Evolutionary conservation across 306 rosid genomes (phyloP).

Genomic region (Dalbergia cochinchinensis): DNA sequence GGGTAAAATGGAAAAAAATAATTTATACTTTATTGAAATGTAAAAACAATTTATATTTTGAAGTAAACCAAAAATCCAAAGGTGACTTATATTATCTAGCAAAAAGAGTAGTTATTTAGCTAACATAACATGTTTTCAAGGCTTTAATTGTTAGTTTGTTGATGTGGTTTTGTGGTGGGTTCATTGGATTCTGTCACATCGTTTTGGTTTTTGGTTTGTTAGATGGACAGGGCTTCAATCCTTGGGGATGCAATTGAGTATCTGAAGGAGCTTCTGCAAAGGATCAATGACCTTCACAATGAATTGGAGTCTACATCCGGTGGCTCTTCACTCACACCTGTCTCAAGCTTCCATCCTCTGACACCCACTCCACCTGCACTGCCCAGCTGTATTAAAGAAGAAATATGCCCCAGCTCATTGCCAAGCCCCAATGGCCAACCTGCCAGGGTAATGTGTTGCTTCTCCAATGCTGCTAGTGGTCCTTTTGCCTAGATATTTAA

Average conservation of each 20-base stretch:
- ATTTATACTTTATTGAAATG: too few relatives aligned
- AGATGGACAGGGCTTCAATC: conserved; percentile 99
- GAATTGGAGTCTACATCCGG: conserved; percentile 81
- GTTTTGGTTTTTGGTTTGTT: conserved; percentile 31
- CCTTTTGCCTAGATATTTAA: conserved; percentile 11
- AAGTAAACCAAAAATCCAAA: too few relatives aligned
- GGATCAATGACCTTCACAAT: conserved; percentile 83
- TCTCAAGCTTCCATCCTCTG: conserved; percentile 78
- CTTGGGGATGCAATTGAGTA: conserved; percentile 98
- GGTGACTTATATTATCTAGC: too few relatives aligned
- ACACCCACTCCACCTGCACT: conserved; percentile 82
- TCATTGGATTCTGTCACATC: background rate
- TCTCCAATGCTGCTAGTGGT: background rate
- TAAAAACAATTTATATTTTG: too few relatives aligned
- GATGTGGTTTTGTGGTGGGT: conserved; percentile 26
- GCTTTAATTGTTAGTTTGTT: background rate
- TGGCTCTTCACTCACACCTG: conserved; percentile 73
- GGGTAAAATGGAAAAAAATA: too few relatives aligned
- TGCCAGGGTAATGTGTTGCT: conserved; percentile 70
- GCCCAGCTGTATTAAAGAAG: conserved; percentile 81
- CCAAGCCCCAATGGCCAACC: conserved; percentile 85
- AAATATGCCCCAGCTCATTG: conserved; percentile 78
- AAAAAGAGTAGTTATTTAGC: background rate
- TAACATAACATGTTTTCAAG: conserved; percentile 1
- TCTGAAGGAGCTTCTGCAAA: conserved; percentile 89